phyloP scores from a whole-genome alignment of 2,329 filamentous ascomycete genomes.

The Fusarium irregulare region DNA sequence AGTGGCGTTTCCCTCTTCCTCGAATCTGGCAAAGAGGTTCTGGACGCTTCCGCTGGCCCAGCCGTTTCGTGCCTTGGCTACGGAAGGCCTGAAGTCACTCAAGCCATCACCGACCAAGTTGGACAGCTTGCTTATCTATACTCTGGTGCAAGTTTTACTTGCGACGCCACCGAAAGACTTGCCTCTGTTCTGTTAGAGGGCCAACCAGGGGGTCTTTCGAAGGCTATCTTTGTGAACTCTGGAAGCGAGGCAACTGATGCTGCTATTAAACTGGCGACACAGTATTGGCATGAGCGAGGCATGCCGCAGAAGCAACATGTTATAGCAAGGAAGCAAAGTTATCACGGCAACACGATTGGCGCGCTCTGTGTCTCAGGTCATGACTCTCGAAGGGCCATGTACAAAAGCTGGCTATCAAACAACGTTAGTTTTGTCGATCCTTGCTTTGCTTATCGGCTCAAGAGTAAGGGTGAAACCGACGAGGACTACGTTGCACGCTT shows the following conservation, averaged over 20 bases:
- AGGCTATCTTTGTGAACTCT: slow-evolving; percentile 8
- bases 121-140: slow-evolving; percentile 26
- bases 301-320: slow-evolving; percentile 54
- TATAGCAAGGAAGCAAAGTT: slow-evolving; percentile 57
- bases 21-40: slow-evolving; percentile 5
- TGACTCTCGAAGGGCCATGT: slow-evolving; percentile 21
- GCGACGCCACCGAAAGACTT: slow-evolving; percentile 46
- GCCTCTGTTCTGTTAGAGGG: slow-evolving; percentile 44
- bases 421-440: slow-evolving; percentile 42
- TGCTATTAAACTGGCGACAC: slow-evolving; percentile 1
- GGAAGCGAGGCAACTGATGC: slow-evolving; percentile 5
- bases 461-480: slow-evolving; percentile 39
- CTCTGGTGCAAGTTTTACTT: slow-evolving; percentile 33
- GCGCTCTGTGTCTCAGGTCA: slow-evolving; percentile 55
- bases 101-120: slow-evolving; percentile 7
- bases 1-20: background rate
- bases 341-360: slow-evolving; percentile 64
- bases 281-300: slow-evolving; percentile 56
- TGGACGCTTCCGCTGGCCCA: slow-evolving; percentile 4
- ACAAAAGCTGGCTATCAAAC: slow-evolving; percentile 26
- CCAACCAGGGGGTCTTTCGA: background rate
- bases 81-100: background rate
- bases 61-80: slow-evolving; percentile 3
- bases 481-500: background rate
- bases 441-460: slow-evolving; percentile 34